Percentiles rank a stretch among this genome's conserved stretches.
Conservation (phyloP, 352 stramenopile genomes). For the Salisapilia sapeloensis region DNA sequence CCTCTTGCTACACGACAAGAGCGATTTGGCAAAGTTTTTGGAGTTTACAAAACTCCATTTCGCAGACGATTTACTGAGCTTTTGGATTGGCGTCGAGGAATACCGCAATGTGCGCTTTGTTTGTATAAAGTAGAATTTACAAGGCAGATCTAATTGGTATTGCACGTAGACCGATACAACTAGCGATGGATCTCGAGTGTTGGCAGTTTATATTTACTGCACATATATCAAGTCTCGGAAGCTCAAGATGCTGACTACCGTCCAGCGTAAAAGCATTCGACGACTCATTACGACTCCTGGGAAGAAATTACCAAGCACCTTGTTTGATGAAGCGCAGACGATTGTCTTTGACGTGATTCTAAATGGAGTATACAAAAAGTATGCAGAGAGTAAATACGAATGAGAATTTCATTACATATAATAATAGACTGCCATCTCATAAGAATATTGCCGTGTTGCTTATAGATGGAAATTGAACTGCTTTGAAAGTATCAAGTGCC, state of each 20-base stretch:
- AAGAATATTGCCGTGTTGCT: too few relatives aligned
- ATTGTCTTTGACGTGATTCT: slow-evolving; percentile 47
- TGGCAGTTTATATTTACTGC: slow-evolving; percentile 27
- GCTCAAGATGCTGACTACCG: slow-evolving; percentile 40
- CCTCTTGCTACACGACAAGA: slow-evolving; percentile 17
- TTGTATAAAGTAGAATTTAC: background rate
- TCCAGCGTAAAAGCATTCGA: slow-evolving; percentile 51
- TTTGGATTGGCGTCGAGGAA: slow-evolving; percentile 44
- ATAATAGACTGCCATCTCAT: too few relatives aligned
- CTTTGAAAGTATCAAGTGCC: too few relatives aligned
- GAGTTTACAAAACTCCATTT: slow-evolving; percentile 30
- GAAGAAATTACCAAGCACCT: slow-evolving; percentile 15
- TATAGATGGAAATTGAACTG: too few relatives aligned
- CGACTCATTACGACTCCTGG: slow-evolving; percentile 37
- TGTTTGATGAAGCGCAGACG: slow-evolving; percentile 37
- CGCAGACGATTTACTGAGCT: slow-evolving; percentile 26
- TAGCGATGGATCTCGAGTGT: slow-evolving; percentile 18
- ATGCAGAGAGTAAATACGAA: too few relatives aligned
- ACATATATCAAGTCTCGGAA: slow-evolving; percentile 41
- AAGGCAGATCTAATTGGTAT: background rate
- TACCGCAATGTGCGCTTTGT: slow-evolving; percentile 21
- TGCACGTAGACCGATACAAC: slow-evolving; percentile 8
- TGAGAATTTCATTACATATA: too few relatives aligned
- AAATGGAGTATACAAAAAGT: slow-evolving; percentile 29
- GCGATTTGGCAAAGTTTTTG: slow-evolving; percentile 14